Percentiles rank a stretch among this genome's conserved stretches.
phyloP scores from a whole-genome alignment of 2,329 filamentous ascomycete genomes.

The Xylaria sp. region DNA sequence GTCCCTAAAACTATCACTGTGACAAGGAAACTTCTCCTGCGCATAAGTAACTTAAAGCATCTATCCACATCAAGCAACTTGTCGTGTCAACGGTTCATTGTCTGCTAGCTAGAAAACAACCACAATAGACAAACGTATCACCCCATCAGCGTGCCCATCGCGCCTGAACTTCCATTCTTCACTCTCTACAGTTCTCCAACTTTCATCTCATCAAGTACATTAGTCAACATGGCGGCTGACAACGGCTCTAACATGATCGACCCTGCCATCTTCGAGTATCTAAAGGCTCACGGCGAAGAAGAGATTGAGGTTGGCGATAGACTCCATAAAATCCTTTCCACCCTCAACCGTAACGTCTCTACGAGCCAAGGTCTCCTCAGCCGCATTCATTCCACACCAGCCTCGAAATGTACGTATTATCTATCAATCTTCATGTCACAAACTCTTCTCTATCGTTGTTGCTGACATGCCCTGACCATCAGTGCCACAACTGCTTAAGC shows the following conservation, averaged over 20 bases:
- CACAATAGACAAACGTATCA: constrained; percentile 2
- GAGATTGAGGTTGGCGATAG: constrained; percentile 85
- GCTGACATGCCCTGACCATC: constrained; percentile 50
- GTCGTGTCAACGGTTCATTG: not conserved
- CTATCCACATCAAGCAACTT: not conserved
- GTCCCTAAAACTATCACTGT: not conserved
- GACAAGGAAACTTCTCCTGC: not conserved
- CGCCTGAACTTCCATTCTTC: constrained; percentile 18
- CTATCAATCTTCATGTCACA: not conserved
- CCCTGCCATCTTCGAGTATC: constrained; percentile 84
- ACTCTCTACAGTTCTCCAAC: not conserved
- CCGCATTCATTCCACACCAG: constrained; percentile 87
- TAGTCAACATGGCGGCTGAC: constrained; percentile 43
- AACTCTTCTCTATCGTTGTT: not conserved
- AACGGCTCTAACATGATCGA: constrained; percentile 70
- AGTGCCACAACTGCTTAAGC: constrained; percentile 76
- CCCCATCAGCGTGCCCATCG: not conserved
- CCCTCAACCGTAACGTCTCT: constrained; percentile 84
- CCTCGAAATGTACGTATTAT: constrained; percentile 61
- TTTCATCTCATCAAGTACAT: constrained; percentile 17
- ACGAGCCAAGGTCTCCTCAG: constrained; percentile 86
- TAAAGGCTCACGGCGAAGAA: constrained; percentile 91
- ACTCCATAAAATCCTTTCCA: constrained; percentile 82
- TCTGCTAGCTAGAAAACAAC: not conserved
- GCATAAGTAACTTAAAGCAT: not conserved